phyloP scores from a whole-genome alignment of 2,329 filamentous ascomycete genomes.

The Elsinoe necatrix region DNA sequence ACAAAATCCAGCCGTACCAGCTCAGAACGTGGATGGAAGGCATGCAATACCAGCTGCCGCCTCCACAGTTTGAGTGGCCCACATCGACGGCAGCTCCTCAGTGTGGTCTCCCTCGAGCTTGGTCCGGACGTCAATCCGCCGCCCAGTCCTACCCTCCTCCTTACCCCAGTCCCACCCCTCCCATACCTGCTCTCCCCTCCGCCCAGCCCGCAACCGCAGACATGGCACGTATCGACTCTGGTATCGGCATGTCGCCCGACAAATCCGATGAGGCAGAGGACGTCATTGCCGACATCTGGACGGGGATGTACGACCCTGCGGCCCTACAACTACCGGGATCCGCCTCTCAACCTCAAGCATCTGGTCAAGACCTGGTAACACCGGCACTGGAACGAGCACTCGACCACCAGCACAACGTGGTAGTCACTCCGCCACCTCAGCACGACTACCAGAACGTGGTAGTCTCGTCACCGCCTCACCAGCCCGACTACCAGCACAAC shows the following conservation, averaged over 20 bases:
- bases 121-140: neutral
- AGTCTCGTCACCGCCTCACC: too few species aligned
- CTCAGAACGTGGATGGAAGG: neutral
- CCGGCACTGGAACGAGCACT: neutral
- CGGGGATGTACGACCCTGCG: neutral
- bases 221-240: neutral
- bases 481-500: neutral
- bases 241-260: neutral
- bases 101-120: neutral
- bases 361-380: neutral
- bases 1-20: neutral
- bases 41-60: neutral
- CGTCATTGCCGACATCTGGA: neutral
- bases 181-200: neutral
- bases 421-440: too few species aligned
- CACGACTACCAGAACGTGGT: too few species aligned
- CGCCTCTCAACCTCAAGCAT: neutral
- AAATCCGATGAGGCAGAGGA: neutral
- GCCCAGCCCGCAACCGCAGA: neutral
- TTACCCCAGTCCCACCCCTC: neutral
- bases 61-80: neutral
- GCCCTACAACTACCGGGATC: neutral
- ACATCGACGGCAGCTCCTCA: neutral
- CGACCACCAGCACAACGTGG: too few species aligned
- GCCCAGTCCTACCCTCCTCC: neutral